A percentile compares a stretch with the other conserved stretches of the same genome.
phyloP scores from a whole-genome alignment of 768 basidiomycete genomes.

The Lactarius hengduanensis region DNA sequence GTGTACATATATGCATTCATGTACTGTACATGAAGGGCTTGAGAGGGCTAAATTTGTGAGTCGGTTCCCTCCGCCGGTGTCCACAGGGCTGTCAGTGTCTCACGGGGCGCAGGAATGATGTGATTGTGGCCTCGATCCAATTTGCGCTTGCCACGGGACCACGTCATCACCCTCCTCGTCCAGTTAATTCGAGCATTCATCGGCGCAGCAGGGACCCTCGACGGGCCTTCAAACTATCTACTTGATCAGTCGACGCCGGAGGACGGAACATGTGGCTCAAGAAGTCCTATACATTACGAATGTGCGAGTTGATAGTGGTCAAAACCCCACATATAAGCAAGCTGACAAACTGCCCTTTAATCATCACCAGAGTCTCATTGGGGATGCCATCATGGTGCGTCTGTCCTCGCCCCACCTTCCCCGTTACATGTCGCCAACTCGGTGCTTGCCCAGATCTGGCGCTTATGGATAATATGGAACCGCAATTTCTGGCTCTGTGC shows the following conservation, averaged over 20 bases:
- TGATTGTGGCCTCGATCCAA: constrained; percentile 13
- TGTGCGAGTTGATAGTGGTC: neutral
- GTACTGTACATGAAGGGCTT: constrained; percentile 12
- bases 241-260: constrained; percentile 6
- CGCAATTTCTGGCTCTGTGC: constrained; percentile 12
- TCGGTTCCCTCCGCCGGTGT: neutral
- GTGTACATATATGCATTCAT: constrained; percentile 8
- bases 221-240: neutral
- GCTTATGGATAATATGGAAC: constrained; percentile 23
- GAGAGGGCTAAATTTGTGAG: constrained; percentile 13
- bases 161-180: constrained; percentile 16
- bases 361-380: constrained; percentile 17
- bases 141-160: constrained; percentile 21
- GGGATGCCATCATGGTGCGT: constrained; percentile 22
- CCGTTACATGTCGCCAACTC: neutral
- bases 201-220: neutral
- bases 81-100: neutral
- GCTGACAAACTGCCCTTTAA: neutral
- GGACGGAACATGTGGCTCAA: constrained; percentile 15
- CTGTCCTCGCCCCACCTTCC: too few species aligned
- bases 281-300: constrained; percentile 20
- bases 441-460: constrained; percentile 18
- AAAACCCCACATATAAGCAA: neutral
- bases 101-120: constrained; percentile 10
- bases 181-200: constrained; percentile 15